Conservation (phyloP, 306 rosid genomes). For the Dryas drummondii region DNA sequence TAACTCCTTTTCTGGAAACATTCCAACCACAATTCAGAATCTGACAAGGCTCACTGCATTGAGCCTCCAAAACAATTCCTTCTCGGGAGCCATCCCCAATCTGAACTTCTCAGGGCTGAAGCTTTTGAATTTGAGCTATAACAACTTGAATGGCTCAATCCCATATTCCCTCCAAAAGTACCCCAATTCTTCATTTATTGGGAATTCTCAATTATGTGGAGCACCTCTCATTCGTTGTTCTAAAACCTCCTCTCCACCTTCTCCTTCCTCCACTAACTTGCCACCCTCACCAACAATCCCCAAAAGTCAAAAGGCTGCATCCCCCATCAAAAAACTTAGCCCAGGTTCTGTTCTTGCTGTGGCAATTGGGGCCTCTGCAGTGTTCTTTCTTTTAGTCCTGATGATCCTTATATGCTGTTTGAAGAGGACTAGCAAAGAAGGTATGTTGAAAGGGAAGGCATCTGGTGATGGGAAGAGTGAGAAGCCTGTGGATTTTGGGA, state of each 20-base stretch:
- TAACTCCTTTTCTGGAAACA: constrained; percentile 62
- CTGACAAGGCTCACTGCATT: constrained; percentile 57
- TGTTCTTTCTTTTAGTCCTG: constrained; percentile 40
- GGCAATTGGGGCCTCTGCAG: constrained; percentile 48
- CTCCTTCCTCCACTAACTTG: constrained; percentile 36
- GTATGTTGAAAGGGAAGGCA: constrained; percentile 53
- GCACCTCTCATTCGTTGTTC: constrained; percentile 56
- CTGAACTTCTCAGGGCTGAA: constrained; percentile 55
- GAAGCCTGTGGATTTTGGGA: constrained; percentile 69
- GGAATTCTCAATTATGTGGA: constrained; percentile 64
- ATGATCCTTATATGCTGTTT: constrained; percentile 40
- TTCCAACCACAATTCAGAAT: constrained; percentile 55
- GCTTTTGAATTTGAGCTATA: constrained; percentile 60
- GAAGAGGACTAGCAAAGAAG: constrained; percentile 36
- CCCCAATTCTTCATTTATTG: constrained; percentile 58
- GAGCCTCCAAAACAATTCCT: constrained; percentile 56
- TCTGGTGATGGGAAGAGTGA: constrained; percentile 57
- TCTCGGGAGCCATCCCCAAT: constrained; percentile 67
- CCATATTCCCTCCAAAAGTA: constrained; percentile 59
- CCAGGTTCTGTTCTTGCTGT: constrained; percentile 48
- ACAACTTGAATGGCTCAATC: constrained; percentile 63
- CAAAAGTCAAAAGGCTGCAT: constrained; percentile 30
- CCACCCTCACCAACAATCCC: constrained; percentile 36
- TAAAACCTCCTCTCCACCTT: constrained; percentile 44
- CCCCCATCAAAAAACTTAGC: constrained; percentile 42